A percentile compares a stretch with the other conserved stretches of the same genome.
These are phyloP conservation scores for Pharnaceum exiguum DNA, from an alignment of 148 eudicot species.

Conservation along the genomic window DNA sequence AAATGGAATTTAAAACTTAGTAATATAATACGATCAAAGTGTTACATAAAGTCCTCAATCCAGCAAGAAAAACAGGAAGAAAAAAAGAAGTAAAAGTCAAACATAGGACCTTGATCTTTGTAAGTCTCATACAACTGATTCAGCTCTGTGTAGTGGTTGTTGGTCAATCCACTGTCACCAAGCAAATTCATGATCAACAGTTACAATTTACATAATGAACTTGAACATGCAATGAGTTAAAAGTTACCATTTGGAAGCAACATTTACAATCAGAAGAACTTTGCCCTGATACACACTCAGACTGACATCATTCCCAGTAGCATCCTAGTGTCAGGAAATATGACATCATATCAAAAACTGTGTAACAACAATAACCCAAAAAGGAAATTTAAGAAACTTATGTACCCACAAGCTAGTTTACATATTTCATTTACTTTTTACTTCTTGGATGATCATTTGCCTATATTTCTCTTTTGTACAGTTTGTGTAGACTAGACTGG, in stretches of 20 bases:
- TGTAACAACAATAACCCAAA: neutral
- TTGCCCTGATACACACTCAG: constrained; percentile 64
- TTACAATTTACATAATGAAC: neutral
- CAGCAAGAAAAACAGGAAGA: neutral
- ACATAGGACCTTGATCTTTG: constrained; percentile 76
- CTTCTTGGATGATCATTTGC: no score
- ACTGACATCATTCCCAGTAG: constrained; percentile 56
- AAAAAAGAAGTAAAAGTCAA: neutral
- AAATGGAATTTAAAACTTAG: neutral
- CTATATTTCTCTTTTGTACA: no score
- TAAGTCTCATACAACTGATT: constrained; percentile 54
- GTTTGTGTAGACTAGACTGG: no score
- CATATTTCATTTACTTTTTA: no score
- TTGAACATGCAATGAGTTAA: neutral
- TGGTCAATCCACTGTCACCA: constrained; percentile 69
- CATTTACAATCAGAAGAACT: constrained; percentile 69
- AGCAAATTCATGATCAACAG: neutral
- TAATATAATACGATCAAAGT: neutral
- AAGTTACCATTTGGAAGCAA: constrained; percentile 72
- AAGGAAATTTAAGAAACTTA: neutral
- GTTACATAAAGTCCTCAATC: neutral
- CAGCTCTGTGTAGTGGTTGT: constrained; percentile 59
- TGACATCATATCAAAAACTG: neutral
- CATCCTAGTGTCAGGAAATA: no score
- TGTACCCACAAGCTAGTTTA: no score